These are phyloP conservation scores for Iberis pinnata DNA, from an alignment of 345 rosid genomes.

Conservation along the genomic window DNA sequence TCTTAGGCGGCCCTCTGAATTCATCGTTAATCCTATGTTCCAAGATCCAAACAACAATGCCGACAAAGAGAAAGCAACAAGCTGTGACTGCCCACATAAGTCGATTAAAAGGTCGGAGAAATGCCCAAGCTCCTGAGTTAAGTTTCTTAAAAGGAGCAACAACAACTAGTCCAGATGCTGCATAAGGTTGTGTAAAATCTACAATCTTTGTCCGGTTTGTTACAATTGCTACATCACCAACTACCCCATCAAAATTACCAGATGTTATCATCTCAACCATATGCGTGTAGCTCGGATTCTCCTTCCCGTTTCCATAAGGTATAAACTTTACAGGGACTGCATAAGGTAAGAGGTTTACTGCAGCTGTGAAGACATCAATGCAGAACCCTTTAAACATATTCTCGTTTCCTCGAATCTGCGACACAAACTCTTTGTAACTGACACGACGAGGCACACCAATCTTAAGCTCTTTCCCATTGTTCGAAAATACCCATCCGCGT, in stretches of 20 bases:
- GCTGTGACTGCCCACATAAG: conserved; percentile 71
- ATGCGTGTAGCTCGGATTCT: conserved; percentile 75
- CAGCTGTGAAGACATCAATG: conserved; percentile 83
- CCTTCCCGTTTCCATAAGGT: conserved; percentile 62
- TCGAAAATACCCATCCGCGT: conserved; percentile 94
- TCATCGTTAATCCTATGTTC: conserved; percentile 92
- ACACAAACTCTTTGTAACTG: conserved; percentile 69
- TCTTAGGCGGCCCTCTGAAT: conserved; percentile 83
- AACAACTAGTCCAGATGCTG: conserved; percentile 81
- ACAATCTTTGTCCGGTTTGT: conserved; percentile 78
- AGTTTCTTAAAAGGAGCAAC: conserved; percentile 72
- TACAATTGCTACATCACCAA: conserved; percentile 85
- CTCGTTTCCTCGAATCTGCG: conserved; percentile 53
- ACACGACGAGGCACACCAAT: conserved; percentile 78
- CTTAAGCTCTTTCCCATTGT: conserved; percentile 72
- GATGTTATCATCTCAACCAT: conserved; percentile 57
- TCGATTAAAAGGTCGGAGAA: conserved; percentile 63
- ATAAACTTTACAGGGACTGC: conserved; percentile 68
- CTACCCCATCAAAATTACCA: conserved; percentile 73
- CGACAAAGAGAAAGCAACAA: conserved; percentile 61
- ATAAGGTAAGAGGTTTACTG: conserved; percentile 69
- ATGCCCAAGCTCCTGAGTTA: conserved; percentile 91
- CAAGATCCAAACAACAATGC: conserved; percentile 83
- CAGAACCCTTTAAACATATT: conserved; percentile 74
- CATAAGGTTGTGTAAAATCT: conserved; percentile 91